A percentile compares a stretch with the other conserved stretches of the same genome.
phyloP scores from a whole-genome alignment of 345 rosid genomes.

The Eucalyptus marginata region DNA sequence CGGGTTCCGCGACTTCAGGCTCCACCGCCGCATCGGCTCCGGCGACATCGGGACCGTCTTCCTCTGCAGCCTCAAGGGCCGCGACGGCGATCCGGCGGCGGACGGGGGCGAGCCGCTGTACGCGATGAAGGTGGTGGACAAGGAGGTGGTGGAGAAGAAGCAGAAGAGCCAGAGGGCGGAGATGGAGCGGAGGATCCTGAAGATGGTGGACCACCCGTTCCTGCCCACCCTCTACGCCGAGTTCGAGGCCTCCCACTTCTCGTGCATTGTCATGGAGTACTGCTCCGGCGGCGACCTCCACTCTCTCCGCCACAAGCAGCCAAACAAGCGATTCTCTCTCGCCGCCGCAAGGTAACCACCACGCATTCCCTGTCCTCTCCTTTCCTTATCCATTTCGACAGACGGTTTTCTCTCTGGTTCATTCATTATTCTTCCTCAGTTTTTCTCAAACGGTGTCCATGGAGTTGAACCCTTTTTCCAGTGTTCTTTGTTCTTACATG shows the following conservation, averaged over 20 bases:
- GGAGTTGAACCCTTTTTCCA: neutral
- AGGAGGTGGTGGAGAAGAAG: constrained; percentile 51
- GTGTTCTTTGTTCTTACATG: neutral
- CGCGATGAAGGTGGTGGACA: constrained; percentile 96
- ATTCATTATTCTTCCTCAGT: neutral
- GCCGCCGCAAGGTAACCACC: constrained; percentile 52
- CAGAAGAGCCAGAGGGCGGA: constrained; percentile 73
- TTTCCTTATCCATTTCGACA: neutral
- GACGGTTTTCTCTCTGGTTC: neutral
- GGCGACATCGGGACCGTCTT: constrained; percentile 92
- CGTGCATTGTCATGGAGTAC: constrained; percentile 92
- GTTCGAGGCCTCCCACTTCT: constrained; percentile 79
- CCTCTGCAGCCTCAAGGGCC: constrained; percentile 45
- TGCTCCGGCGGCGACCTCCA: constrained; percentile 93
- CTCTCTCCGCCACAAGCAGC: constrained; percentile 62
- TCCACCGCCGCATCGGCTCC: constrained; percentile 62
- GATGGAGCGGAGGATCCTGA: constrained; percentile 71
- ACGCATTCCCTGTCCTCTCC: neutral
- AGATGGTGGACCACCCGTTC: constrained; percentile 92
- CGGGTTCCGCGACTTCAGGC: constrained; percentile 64
- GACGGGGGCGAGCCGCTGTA: constrained; percentile 11
- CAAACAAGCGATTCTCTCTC: constrained; percentile 49
- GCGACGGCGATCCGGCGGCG: neutral
- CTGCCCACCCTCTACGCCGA: constrained; percentile 81
- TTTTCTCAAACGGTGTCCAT: neutral